Percentiles rank a stretch among this genome's conserved stretches.
Conservation (phyloP, 495 filamentous ascomycete species). For the Trichodelitschia bisporula region DNA sequence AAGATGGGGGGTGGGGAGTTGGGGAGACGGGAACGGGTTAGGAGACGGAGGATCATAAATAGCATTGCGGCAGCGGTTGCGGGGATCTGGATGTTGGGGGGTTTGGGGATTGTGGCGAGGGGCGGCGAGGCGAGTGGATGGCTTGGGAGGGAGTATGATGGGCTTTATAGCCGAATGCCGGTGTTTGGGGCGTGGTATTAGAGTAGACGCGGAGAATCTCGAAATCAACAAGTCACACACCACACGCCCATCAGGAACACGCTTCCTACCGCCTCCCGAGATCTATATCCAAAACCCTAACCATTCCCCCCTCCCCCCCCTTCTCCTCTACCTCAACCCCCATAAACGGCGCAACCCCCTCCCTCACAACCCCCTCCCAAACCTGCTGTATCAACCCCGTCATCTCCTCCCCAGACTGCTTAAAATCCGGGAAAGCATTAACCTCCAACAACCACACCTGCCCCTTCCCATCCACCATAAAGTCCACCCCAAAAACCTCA, state of each 20-base stretch:
- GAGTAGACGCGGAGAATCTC: no score
- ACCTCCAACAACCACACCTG: slow-evolving; percentile 60
- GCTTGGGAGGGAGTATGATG: slow-evolving; percentile 58
- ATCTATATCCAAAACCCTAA: slow-evolving; percentile 34
- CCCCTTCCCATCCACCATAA: slow-evolving; percentile 44
- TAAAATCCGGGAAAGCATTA: slow-evolving; percentile 94
- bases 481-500: slow-evolving; percentile 82
- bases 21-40: slow-evolving; percentile 24
- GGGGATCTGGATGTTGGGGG: slow-evolving; percentile 55
- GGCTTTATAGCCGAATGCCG: slow-evolving; percentile 32
- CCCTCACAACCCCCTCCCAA: slow-evolving; percentile 44
- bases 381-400: slow-evolving; percentile 46
- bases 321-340: slow-evolving; percentile 13
- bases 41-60: slow-evolving; percentile 42
- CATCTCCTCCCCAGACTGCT: slow-evolving; percentile 58
- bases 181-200: no score
- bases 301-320: slow-evolving; percentile 18
- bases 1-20: slow-evolving; percentile 21
- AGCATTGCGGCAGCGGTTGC: slow-evolving; percentile 33
- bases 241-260: no score
- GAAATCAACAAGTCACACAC: no score
- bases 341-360: slow-evolving; percentile 41
- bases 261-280: slow-evolving; percentile 30
- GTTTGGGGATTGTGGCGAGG: slow-evolving; percentile 49
- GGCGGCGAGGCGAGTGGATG: slow-evolving; percentile 49